Base-by-base conservation (phyloP, 1,284 basidiomycete genomes). In the Volvariella volvacea region DNA sequence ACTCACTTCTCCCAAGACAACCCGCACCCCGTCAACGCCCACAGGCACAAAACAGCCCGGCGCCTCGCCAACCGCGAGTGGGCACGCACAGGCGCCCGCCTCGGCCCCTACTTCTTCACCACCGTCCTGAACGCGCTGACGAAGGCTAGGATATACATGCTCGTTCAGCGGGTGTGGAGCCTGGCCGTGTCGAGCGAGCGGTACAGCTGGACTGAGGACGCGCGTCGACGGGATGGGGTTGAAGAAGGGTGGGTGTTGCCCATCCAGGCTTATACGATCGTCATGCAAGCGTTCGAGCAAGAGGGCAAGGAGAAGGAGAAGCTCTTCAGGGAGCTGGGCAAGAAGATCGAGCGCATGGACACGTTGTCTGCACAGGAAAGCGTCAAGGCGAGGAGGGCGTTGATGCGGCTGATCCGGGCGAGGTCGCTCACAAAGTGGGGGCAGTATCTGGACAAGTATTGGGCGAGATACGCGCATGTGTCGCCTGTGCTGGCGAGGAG, bases 231-330 rank as follows among this genome's bases (percentile, higher is more conserved):
- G 12, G 43, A 43, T 2, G 46, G 53, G 15, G 6, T 28, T 6
- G 12, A 28, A 28, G 50, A 61, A 28, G 76, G 78, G 0, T 88
- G 86, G 83, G 66, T 66, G 45, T 61, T 89, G 19, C 76, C 83
- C 2, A 63, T 80, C 2, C 68, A 79, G 14, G 78, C 81, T 1
- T 89, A 87, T 58, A 88, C 83, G 1, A 62, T 74, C 39, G 85
- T 89, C 78, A 58, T 90, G 46, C 68, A 79, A 20, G 6, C 34
- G 4, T n/a, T 4, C n/a, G 7, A 16, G 6, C 4, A 8, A 6
- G n/a, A 36, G n/a, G 34, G 7, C 14, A 36, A 36, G 34, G 6
- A 10, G 39, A 45, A 30, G 19, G 31, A 32, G 25, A 31, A 19
- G 34, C 52, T 44, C 43, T 44, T 12, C n/a, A 43, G 12, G n/a